Evolutionary conservation across 192 early-diverging fungal genomes (phyloP).

Genomic region (Phycomyces blakesleeanus): DNA sequence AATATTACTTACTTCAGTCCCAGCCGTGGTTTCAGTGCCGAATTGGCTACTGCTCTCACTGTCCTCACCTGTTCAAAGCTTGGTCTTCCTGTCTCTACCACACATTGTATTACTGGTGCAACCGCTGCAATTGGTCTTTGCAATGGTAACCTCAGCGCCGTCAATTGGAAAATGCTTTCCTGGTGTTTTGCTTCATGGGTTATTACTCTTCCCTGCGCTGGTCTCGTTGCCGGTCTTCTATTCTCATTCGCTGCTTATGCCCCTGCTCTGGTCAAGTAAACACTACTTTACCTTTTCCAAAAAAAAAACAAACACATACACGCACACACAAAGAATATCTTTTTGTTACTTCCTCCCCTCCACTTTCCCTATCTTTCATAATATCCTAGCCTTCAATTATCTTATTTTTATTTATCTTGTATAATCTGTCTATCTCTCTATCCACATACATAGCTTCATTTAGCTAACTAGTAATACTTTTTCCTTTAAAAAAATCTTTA

Average conservation of each 20-base stretch:
- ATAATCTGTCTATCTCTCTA: no score
- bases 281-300: no score
- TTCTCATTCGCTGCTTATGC: slow-evolving; percentile 62
- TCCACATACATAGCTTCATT: no score
- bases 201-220: slow-evolving; percentile 69
- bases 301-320: no score
- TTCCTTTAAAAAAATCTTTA: no score
- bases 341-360: no score
- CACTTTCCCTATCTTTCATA: no score
- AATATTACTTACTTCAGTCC: slow-evolving; percentile 81
- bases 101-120: slow-evolving; percentile 80
- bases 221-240: slow-evolving; percentile 57
- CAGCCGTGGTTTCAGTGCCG: slow-evolving; percentile 74
- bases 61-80: slow-evolving; percentile 79
- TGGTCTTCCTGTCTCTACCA: slow-evolving; percentile 77
- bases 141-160: slow-evolving; percentile 52
- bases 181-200: slow-evolving; percentile 70
- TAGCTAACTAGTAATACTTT: no score
- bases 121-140: slow-evolving; percentile 72
- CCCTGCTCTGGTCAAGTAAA: slow-evolving; percentile 22
- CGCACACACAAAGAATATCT: no score
- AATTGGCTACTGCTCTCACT: slow-evolving; percentile 72
- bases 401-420: no score
- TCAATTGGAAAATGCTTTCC: slow-evolving; percentile 76
- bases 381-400: no score